phyloP scores from a whole-genome alignment of 345 rosid species.

The Aurinia saxatilis region DNA sequence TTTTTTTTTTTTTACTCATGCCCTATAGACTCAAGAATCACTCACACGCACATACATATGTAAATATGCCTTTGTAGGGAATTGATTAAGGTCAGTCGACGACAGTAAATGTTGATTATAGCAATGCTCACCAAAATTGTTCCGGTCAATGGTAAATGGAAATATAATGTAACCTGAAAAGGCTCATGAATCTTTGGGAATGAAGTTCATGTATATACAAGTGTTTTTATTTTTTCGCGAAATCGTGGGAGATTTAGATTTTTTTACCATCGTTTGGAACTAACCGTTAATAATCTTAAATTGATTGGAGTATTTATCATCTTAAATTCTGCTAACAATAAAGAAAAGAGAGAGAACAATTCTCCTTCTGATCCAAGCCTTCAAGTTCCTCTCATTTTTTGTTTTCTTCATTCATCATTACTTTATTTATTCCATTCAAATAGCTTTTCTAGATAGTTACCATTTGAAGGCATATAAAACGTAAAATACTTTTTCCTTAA shows the following conservation, averaged over 20 bases:
- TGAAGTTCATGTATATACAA: too few species aligned
- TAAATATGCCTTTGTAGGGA: neutral
- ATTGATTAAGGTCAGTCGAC: neutral
- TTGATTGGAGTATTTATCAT: too few species aligned
- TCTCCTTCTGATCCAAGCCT: neutral
- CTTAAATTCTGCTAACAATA: neutral
- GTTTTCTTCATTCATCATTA: neutral
- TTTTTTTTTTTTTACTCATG: neutral
- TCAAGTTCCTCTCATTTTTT: neutral
- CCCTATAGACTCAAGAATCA: neutral
- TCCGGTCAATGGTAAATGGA: neutral
- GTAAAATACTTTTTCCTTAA: neutral
- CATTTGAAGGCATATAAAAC: slow-evolving; percentile 4
- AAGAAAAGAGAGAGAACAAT: neutral
- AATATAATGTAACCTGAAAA: too few species aligned
- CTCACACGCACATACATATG: neutral
- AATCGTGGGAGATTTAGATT: too few species aligned
- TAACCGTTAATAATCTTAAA: too few species aligned
- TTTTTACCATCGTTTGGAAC: too few species aligned
- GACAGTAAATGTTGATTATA: neutral
- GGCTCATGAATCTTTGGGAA: too few species aligned
- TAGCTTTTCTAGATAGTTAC: neutral
- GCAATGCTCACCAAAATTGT: neutral
- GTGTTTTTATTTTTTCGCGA: too few species aligned
- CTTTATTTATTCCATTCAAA: neutral